phyloP scores from a whole-genome alignment of 371 early-diverging fungal genomes.

The Thermomucor indicae-seudaticae region DNA sequence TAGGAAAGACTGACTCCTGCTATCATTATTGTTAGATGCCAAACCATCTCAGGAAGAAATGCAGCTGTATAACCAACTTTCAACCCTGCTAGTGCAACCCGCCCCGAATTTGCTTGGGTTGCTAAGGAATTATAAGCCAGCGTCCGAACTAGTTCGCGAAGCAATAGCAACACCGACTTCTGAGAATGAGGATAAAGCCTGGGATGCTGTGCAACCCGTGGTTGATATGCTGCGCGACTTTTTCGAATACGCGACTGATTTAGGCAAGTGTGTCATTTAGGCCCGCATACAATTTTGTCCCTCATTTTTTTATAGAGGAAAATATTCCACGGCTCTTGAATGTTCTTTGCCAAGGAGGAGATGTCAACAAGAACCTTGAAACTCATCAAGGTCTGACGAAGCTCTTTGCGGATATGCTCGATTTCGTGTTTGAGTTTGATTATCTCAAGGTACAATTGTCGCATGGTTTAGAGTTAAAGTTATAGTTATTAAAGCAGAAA shows the following conservation, averaged over 20 bases:
- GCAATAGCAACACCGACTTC: constrained; percentile 80
- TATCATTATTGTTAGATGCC: constrained; percentile 34
- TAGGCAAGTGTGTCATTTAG: constrained; percentile 67
- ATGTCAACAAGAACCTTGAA: constrained; percentile 64
- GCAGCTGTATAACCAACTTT: constrained; percentile 45
- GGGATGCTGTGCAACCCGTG: constrained; percentile 77
- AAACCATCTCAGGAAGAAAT: constrained; percentile 48
- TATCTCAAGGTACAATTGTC: constrained; percentile 62
- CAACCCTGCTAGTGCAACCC: constrained; percentile 39
- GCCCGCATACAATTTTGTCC: no score
- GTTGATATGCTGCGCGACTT: constrained; percentile 73
- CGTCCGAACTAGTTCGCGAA: constrained; percentile 40
- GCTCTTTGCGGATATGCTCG: constrained; percentile 76
- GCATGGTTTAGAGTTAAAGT: background rate
- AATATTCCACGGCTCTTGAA: constrained; percentile 65
- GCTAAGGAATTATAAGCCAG: constrained; percentile 49
- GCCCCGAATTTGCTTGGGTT: constrained; percentile 40
- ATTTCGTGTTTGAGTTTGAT: constrained; percentile 88
- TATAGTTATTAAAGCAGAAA: background rate
- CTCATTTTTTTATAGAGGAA: constrained; percentile 52
- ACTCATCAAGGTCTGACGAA: constrained; percentile 73
- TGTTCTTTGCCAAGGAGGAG: constrained; percentile 73
- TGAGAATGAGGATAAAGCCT: constrained; percentile 83
- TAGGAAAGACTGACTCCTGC: background rate
- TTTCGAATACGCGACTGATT: constrained; percentile 68